Percentiles rank a stretch among this genome's conserved stretches.
These are phyloP conservation scores for Porphyra umbilicalis DNA, from an alignment of 31 red algal genomes.

Conservation along the genomic window DNA sequence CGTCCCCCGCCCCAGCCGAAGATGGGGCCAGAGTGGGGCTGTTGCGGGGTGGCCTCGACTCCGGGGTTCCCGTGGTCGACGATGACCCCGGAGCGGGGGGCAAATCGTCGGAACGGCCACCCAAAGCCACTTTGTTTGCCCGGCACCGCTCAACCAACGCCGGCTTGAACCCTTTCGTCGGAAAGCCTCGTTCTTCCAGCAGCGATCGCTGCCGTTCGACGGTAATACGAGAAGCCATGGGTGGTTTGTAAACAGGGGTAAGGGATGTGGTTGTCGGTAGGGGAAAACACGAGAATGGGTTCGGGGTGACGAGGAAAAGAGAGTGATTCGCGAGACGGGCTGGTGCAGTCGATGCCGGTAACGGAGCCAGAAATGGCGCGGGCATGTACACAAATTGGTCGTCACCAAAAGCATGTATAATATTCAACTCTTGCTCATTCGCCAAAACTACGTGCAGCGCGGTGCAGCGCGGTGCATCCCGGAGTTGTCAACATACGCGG, in stretches of 20 bases:
- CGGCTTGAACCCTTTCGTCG: not conserved
- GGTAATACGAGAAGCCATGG: too few species aligned
- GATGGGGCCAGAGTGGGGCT: not conserved
- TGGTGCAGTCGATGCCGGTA: not conserved
- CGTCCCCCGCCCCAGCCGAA: not conserved
- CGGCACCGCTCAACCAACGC: not conserved
- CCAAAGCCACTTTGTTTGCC: not conserved
- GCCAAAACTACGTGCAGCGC: too few species aligned
- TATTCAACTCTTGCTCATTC: too few species aligned
- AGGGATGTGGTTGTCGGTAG: not conserved
- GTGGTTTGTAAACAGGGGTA: not conserved
- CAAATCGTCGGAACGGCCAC: not conserved
- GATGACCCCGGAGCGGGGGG: not conserved
- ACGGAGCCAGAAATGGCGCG: too few species aligned
- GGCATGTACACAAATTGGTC: too few species aligned
- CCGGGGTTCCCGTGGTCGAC: not conserved
- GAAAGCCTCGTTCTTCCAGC: not conserved
- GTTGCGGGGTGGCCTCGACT: not conserved
- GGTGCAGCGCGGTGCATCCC: too few species aligned
- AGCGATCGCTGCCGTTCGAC: not conserved
- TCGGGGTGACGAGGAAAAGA: too few species aligned
- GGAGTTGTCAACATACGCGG: too few species aligned
- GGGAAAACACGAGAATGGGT: too few species aligned
- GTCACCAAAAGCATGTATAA: too few species aligned
- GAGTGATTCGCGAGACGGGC: too few species aligned